Conservation (phyloP, 179 eudicot genomes). For the Silene vulgaris region DNA sequence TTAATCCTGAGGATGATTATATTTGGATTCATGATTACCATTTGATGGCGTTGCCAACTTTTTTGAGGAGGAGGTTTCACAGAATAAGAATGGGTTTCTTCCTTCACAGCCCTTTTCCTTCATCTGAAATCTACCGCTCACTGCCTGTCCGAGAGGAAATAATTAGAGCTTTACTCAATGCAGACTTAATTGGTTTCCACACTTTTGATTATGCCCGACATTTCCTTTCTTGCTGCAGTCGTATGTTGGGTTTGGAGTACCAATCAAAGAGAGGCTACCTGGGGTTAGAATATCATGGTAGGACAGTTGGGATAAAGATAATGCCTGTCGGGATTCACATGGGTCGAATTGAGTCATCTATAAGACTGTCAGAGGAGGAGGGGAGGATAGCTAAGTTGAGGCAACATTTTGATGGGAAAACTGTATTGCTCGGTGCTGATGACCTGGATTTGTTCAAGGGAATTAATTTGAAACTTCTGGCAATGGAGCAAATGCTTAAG, state of each 20-base stretch:
- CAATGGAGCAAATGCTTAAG: constrained; percentile 74
- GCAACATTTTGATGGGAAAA: constrained; percentile 58
- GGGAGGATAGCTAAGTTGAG: constrained; percentile 45
- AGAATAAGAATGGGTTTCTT: constrained; percentile 85
- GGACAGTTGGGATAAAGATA: constrained; percentile 76
- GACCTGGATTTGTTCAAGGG: constrained; percentile 82
- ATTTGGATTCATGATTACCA: constrained; percentile 92
- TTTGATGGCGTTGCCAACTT: constrained; percentile 83
- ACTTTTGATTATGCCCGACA: constrained; percentile 86
- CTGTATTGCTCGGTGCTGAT: constrained; percentile 69
- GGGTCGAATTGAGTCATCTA: constrained; percentile 63
- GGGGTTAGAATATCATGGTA: constrained; percentile 73
- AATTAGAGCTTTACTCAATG: constrained; percentile 63
- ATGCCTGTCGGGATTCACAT: constrained; percentile 85
- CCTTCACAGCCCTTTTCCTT: constrained; percentile 81
- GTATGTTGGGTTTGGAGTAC: constrained; percentile 81
- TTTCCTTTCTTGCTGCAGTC: constrained; percentile 81
- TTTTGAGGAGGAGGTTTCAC: constrained; percentile 67
- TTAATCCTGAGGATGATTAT: constrained; percentile 79
- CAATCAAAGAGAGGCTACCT: constrained; percentile 79
- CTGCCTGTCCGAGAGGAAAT: constrained; percentile 86
- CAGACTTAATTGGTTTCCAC: constrained; percentile 79
- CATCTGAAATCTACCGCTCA: constrained; percentile 80
- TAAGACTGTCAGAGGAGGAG: constrained; percentile 57
- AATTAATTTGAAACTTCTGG: constrained; percentile 63